phyloP scores from a whole-genome alignment of 352 stramenopile species.

The Blastocystis hominis region DNA sequence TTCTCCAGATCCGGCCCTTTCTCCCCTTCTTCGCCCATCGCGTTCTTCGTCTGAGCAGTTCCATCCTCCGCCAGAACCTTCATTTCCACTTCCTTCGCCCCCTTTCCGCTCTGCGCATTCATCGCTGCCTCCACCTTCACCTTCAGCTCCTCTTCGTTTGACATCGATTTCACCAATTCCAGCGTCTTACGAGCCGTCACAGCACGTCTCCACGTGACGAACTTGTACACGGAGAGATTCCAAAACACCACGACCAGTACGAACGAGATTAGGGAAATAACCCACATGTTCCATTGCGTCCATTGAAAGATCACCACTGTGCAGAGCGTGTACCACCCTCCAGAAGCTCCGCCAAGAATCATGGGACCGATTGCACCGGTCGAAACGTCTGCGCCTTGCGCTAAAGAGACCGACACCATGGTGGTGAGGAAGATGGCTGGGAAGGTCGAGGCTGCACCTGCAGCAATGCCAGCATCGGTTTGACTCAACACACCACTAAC shows the following conservation, averaged over 20 bases:
- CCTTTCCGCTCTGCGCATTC: not conserved
- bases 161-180: not conserved
- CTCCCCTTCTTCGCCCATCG: no score
- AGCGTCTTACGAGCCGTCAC: not conserved
- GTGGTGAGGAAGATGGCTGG: conserved; percentile 19
- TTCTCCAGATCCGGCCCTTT: no score
- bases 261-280: not conserved
- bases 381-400: conserved; percentile 11
- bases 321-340: not conserved
- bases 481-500: not conserved
- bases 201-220: conserved; percentile 45
- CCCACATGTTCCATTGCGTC: not conserved
- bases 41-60: no score
- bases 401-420: conserved; percentile 41
- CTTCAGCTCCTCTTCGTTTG: not conserved
- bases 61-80: not conserved
- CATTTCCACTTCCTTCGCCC: not conserved
- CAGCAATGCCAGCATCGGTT: not conserved
- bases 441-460: conserved; percentile 12
- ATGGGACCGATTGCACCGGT: conserved; percentile 43
- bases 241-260: not conserved
- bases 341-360: not conserved
- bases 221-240: conserved; percentile 21
- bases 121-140: not conserved
- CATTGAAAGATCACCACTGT: conserved; percentile 13